phyloP scores from a whole-genome alignment of 805 yeast genomes.

The Lipomyces yamadae region DNA sequence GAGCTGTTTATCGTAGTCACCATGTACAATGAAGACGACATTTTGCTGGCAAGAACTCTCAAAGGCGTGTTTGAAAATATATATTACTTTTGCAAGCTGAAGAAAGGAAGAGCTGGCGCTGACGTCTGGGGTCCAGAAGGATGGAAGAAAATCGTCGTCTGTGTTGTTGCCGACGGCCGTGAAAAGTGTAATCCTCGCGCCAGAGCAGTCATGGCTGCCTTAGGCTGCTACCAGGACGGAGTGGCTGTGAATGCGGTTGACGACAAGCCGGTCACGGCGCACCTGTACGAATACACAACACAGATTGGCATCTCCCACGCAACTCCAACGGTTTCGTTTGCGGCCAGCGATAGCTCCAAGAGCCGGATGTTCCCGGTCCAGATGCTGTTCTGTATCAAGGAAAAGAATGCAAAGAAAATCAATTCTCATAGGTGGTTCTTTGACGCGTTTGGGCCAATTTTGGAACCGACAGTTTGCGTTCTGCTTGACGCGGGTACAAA shows the following conservation, averaged over 20 bases:
- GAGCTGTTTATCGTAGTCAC: conserved; percentile 87
- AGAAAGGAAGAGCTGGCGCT: conserved; percentile 52
- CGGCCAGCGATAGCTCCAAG: conserved; percentile 54
- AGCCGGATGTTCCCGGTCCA: conserved; percentile 74
- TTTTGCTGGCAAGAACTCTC: conserved; percentile 78
- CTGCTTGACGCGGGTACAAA: conserved; percentile 93
- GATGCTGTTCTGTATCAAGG: conserved; percentile 86
- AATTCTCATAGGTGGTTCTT: conserved; percentile 97
- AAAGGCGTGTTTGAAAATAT: conserved; percentile 91
- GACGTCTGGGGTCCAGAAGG: conserved; percentile 86
- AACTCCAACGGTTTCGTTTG: conserved; percentile 59
- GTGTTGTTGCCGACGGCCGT: conserved; percentile 91
- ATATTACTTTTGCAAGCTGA: conserved; percentile 68
- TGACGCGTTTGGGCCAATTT: conserved; percentile 83
- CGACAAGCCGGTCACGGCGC: conserved; percentile 79
- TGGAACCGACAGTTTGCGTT: conserved; percentile 82
- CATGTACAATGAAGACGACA: conserved; percentile 87
- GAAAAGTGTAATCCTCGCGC: conserved; percentile 79
- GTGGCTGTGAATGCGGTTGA: conserved; percentile 91
- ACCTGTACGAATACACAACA: conserved; percentile 91
- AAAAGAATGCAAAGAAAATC: conserved; percentile 84
- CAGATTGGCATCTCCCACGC: conserved; percentile 60
- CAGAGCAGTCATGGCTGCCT: conserved; percentile 75
- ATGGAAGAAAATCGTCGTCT: conserved; percentile 92
- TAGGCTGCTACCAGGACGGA: conserved; percentile 94